A percentile compares a stretch with the other conserved stretches of the same genome.
Evolutionary conservation across 192 early-diverging fungal species (phyloP).

Genomic region (Bifiguratus adelaidae): DNA sequence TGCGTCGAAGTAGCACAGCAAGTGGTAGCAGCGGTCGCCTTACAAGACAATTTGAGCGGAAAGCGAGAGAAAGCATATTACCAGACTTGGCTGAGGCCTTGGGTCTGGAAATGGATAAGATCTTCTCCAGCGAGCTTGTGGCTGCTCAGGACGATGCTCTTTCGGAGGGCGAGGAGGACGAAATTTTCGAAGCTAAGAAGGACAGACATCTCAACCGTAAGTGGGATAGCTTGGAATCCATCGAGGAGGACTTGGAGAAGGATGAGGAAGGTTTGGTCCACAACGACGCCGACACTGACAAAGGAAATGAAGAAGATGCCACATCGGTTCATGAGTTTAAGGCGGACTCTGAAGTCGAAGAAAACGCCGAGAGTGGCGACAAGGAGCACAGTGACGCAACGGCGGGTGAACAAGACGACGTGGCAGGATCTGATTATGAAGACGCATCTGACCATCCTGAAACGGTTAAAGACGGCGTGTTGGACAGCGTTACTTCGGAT

Average conservation of each 20-base stretch:
- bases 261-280: background rate
- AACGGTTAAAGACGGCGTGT: no score
- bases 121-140: slow-evolving; percentile 14
- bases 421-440: background rate
- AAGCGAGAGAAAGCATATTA: slow-evolving; percentile 16
- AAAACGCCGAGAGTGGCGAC: background rate
- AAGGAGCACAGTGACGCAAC: background rate
- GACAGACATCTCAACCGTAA: slow-evolving; percentile 2
- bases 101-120: slow-evolving; percentile 23
- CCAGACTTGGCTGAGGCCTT: slow-evolving; percentile 22
- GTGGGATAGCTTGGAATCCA: slow-evolving; percentile 1
- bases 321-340: background rate
- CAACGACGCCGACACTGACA: slow-evolving; percentile 3
- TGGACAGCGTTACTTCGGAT: no score
- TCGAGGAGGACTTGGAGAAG: slow-evolving; percentile 6
- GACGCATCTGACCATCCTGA: no score
- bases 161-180: slow-evolving; percentile 16
- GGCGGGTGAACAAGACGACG: background rate
- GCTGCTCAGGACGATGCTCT: slow-evolving; percentile 17
- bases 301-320: slow-evolving; percentile 10
- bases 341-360: background rate
- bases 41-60: background rate
- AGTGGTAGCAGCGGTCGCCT: slow-evolving; percentile 2
- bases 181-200: slow-evolving; percentile 1
- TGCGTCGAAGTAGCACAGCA: slow-evolving; percentile 7